These are phyloP conservation scores for Cytidiella melzeri DNA, from an alignment of 768 basidiomycete species.

Conservation along the genomic window DNA sequence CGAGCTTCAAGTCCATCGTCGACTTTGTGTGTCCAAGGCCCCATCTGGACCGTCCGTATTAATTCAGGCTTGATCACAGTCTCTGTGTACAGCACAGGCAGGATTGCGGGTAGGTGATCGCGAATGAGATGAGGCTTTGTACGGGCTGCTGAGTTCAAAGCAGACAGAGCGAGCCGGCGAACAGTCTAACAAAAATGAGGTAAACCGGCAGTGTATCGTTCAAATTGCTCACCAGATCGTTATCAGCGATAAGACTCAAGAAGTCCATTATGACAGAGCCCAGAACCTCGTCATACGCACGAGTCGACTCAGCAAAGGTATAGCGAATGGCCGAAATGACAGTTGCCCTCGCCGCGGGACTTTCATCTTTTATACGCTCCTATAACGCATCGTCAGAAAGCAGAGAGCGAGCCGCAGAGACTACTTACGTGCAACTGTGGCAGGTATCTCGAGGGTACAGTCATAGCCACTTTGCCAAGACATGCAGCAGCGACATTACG, in stretches of 20 bases:
- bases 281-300: constrained; percentile 85
- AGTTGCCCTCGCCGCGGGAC: constrained; percentile 73
- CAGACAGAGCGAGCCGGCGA: constrained; percentile 81
- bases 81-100: constrained; percentile 83
- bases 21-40: constrained; percentile 94
- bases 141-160: constrained; percentile 91
- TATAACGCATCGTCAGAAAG: constrained; percentile 22
- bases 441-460: constrained; percentile 84
- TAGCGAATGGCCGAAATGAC: constrained; percentile 90
- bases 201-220: not conserved
- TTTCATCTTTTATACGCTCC: constrained; percentile 63
- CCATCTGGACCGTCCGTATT: constrained; percentile 92
- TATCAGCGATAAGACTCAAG: constrained; percentile 83
- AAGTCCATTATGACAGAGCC: constrained; percentile 87
- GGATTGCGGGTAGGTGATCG: constrained; percentile 68
- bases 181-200: constrained; percentile 55
- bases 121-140: constrained; percentile 90
- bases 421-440: constrained; percentile 85
- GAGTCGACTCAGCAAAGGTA: constrained; percentile 81
- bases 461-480: constrained; percentile 90
- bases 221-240: constrained; percentile 61
- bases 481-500: constrained; percentile 95
- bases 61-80: constrained; percentile 73
- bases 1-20: constrained; percentile 95
- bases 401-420: too few relatives aligned